Evolutionary conservation across 176 grass and related monocot genomes (phyloP).

Genomic region (Oryza glumipatula): DNA sequence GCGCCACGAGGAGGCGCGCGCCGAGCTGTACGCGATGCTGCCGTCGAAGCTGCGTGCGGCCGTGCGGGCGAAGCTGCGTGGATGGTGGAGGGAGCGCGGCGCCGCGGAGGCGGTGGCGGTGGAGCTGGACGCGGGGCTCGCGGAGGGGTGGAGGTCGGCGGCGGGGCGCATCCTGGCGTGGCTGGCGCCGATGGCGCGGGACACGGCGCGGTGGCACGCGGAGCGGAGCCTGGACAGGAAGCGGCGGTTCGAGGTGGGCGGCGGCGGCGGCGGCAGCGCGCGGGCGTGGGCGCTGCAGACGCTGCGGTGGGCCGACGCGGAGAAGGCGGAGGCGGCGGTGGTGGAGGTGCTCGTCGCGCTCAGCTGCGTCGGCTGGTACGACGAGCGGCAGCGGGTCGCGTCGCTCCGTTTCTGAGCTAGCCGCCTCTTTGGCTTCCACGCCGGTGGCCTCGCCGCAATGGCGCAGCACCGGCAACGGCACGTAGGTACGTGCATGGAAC

Average conservation of each 20-base stretch:
- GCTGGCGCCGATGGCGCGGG: conserved; percentile 56
- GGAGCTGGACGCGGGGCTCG: conserved; percentile 41
- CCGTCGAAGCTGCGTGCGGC: conserved; percentile 35
- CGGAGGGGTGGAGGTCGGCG: conserved; percentile 58
- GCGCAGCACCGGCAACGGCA: background rate
- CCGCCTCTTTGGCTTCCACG: background rate
- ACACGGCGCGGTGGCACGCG: conserved; percentile 57
- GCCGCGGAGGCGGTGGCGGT: background rate
- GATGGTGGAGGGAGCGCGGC: conserved; percentile 42
- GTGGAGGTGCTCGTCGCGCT: conserved; percentile 62
- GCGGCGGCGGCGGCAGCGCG: background rate
- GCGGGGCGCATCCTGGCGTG: conserved; percentile 48
- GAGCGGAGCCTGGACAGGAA: conserved; percentile 58
- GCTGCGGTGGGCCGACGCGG: conserved; percentile 44
- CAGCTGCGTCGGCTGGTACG: conserved; percentile 60
- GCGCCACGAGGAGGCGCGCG: conserved; percentile 26
- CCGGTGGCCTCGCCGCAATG: background rate
- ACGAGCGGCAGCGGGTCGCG: conserved; percentile 34
- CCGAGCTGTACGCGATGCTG: conserved; percentile 55
- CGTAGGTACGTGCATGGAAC: background rate
- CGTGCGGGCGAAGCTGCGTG: conserved; percentile 51
- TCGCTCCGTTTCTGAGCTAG: conserved; percentile 15
- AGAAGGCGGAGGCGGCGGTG: conserved; percentile 53
- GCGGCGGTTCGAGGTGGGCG: conserved; percentile 31
- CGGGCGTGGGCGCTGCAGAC: conserved; percentile 47